Percentiles rank a stretch among this genome's conserved stretches.
These are phyloP conservation scores for Torulaspora globosa DNA, from an alignment of 1,139 yeast genomes.

Conservation along the genomic window DNA sequence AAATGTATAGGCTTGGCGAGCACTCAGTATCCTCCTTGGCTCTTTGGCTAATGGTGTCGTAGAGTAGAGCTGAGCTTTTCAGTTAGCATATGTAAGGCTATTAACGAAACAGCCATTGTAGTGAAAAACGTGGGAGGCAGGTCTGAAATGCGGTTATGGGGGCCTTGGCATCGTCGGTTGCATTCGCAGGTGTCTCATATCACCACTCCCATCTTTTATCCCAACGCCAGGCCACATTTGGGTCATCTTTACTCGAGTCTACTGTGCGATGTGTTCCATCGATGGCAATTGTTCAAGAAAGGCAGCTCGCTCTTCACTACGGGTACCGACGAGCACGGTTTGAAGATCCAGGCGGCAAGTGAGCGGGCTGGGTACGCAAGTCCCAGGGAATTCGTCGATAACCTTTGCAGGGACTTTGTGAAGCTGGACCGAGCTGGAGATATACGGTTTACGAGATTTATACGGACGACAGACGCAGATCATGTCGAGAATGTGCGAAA, in stretches of 20 bases:
- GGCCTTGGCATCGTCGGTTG: conserved; percentile 8
- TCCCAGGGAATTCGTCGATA: conserved; percentile 72
- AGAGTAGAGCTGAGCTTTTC: background rate
- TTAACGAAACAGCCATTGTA: background rate
- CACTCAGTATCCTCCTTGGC: background rate
- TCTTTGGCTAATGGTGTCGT: background rate
- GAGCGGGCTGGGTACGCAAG: conserved; percentile 43
- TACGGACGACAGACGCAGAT: conserved; percentile 84
- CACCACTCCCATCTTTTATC: conserved; percentile 94
- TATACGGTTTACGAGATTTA: conserved; percentile 68
- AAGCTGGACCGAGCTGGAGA: conserved; percentile 53
- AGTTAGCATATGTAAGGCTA: background rate
- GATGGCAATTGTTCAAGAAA: conserved; percentile 61
- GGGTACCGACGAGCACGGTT: conserved; percentile 97
- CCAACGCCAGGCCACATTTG: conserved; percentile 90
- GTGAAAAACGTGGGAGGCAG: background rate
- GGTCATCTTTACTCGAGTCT: conserved; percentile 92
- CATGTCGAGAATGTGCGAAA: conserved; percentile 61
- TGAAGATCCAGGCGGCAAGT: conserved; percentile 80
- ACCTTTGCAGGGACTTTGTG: conserved; percentile 60
- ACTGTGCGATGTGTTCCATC: conserved; percentile 67
- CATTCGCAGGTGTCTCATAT: conserved; percentile 42
- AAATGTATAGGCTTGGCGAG: background rate
- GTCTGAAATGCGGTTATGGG: conserved; percentile 1
- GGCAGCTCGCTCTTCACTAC: conserved; percentile 61